These are phyloP conservation scores for Metschnikowia arizonensis DNA, from an alignment of 805 yeast species.

Conservation along the genomic window DNA sequence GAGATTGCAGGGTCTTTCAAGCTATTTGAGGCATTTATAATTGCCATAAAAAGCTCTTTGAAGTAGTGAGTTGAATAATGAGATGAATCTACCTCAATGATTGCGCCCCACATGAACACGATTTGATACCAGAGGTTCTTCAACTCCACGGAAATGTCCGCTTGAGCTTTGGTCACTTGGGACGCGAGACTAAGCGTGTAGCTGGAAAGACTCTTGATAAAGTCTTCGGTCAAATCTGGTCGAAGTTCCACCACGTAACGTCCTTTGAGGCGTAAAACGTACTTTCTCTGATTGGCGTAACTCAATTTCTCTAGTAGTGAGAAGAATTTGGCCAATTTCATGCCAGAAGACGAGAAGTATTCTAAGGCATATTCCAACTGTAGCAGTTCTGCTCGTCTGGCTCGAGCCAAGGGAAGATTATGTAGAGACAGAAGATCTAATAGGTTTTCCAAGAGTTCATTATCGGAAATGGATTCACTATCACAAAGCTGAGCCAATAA, in stretches of 20 bases:
- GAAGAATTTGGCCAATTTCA: conserved; percentile 24
- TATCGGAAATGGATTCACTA: conserved; percentile 18
- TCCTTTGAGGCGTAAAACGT: conserved; percentile 13
- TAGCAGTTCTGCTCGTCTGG: conserved; percentile 4
- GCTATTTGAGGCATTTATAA: conserved; percentile 1
- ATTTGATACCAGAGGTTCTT: conserved; percentile 11
- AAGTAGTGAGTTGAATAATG: not conserved
- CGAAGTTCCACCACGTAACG: not conserved
- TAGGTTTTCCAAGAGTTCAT: conserved; percentile 25
- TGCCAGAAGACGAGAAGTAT: conserved; percentile 18
- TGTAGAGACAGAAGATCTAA: conserved; percentile 18
- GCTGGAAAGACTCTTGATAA: conserved; percentile 12
- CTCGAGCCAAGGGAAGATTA: not conserved
- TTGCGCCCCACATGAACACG: conserved; percentile 15
- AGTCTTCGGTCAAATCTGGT: conserved; percentile 7
- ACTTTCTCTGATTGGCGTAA: conserved; percentile 12
- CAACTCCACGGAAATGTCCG: not conserved
- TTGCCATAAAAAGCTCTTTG: conserved; percentile 5
- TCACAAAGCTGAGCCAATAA: conserved; percentile 28
- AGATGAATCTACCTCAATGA: conserved; percentile 9
- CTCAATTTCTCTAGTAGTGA: conserved; percentile 15
- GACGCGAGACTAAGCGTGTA: conserved; percentile 14
- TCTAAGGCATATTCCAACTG: conserved; percentile 19
- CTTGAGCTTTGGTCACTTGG: not conserved
- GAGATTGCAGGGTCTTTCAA: conserved; percentile 5